Evolutionary conservation across 2,329 filamentous ascomycete genomes (phyloP).

Genomic region (Pseudocercospora fijiensis): DNA sequence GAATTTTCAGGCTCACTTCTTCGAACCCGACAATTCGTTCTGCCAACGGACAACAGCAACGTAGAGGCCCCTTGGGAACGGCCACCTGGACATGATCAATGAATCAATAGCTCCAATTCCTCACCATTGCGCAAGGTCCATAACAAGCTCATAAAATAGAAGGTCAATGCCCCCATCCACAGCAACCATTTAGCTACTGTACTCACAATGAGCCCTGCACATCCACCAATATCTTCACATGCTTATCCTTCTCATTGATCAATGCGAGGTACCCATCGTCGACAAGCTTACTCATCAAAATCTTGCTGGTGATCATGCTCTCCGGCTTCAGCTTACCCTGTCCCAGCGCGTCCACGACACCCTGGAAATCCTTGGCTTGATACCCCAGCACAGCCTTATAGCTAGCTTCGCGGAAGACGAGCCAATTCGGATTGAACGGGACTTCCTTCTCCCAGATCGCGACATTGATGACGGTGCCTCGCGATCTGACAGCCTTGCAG

Average conservation of each 20-base stretch:
- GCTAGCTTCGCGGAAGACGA: constrained; percentile 55
- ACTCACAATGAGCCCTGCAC: constrained; percentile 25
- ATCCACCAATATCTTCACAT: constrained; percentile 63
- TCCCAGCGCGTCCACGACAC: constrained; percentile 50
- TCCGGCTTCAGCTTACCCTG: constrained; percentile 49
- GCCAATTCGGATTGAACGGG: constrained; percentile 54
- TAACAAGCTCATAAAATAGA: neutral
- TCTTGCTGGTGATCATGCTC: constrained; percentile 61
- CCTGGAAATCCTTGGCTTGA: constrained; percentile 55
- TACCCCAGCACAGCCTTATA: constrained; percentile 54
- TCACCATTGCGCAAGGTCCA: neutral
- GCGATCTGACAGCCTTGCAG: constrained; percentile 52
- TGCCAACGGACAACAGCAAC: constrained; percentile 1
- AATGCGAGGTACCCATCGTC: constrained; percentile 59
- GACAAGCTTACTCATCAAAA: constrained; percentile 56
- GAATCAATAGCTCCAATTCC: neutral
- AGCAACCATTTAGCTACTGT: neutral
- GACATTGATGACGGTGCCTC: constrained; percentile 63
- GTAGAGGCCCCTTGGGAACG: neutral
- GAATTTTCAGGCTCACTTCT: constrained; percentile 13
- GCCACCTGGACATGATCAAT: neutral
- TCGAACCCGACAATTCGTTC: constrained; percentile 11
- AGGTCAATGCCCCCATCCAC: neutral
- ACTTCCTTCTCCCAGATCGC: constrained; percentile 62
- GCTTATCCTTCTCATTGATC: constrained; percentile 59